Base-by-base conservation (phyloP, 768 basidiomycete species). In the Phaeotremella fagi region DNA sequence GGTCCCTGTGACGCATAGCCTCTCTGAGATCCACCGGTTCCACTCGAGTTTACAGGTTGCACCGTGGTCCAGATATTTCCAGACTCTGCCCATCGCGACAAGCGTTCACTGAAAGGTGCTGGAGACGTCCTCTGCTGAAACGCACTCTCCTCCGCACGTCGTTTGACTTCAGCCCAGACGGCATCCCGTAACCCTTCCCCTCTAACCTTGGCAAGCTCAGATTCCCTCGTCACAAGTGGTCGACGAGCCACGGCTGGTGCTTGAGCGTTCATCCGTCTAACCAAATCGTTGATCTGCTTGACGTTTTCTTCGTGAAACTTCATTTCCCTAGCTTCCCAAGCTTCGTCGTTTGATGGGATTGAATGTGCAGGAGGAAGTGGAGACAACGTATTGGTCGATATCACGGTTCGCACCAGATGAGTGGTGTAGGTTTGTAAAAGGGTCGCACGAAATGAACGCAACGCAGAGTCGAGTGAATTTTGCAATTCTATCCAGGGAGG, bases 401-500 rank as follows among this genome's bases (percentile, higher is more conserved):
- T 71, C 53, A 71, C 75, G 29, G 76, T 78, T n/a, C 87, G 82
- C 29, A 87, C 75, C 3, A 82, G 83, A 14, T 82, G 82, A n/a
- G 86, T 82, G n/a, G 81, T 80, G 83, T 87, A 92, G 1, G 85
- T 82, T 47, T 82, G 78, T 15, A 78, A 79, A 11, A 90, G 74
- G 7, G 83, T 78, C 35, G 80, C 76, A 14, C 88, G 82, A 74
- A 90, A 90, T 2, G 80, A 76, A 4, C 65, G 66, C 1, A 85
- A 72, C 0, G 85, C 79, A 0, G 74, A 70, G 33, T 90, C 88
- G 20, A 90, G 79, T 83, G 85, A 85, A 51, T 78, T 77, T 72
- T 89, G 88, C 28, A 88, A 64, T 74, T 90, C 88, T 1, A 90
- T 83, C 88, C 89, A 91, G 3, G 87, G 85, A 26, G 88, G 89